Evolutionary conservation across 306 rosid genomes (phyloP).

Genomic region (Dalbergia oliveri): DNA sequence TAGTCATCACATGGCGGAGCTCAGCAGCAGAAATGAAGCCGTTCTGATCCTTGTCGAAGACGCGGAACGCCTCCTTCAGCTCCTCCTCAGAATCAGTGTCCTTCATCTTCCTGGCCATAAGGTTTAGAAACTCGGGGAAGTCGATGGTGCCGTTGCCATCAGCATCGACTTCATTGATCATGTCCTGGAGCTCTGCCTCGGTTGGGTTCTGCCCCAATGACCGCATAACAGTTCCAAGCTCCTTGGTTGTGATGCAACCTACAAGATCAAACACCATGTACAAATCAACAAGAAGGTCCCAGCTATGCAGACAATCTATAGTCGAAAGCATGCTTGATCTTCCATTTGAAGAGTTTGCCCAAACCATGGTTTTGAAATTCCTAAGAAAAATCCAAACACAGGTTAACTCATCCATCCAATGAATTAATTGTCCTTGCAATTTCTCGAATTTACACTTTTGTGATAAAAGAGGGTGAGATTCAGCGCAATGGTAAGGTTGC

Average conservation of each 20-base stretch:
- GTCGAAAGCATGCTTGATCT: not conserved
- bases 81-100: slow-evolving; percentile 94
- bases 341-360: not conserved
- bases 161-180: slow-evolving; percentile 89
- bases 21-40: slow-evolving; percentile 95
- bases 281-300: slow-evolving; percentile 1
- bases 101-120: slow-evolving; percentile 94
- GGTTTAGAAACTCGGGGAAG: slow-evolving; percentile 87
- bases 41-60: slow-evolving; percentile 89
- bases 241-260: slow-evolving; percentile 94
- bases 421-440: not conserved
- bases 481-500: too few relatives aligned
- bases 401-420: not conserved
- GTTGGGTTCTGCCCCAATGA: slow-evolving; percentile 94
- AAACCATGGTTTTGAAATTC: not conserved
- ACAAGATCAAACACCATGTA: slow-evolving; percentile 1
- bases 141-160: slow-evolving; percentile 91
- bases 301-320: not conserved
- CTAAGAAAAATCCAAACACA: not conserved
- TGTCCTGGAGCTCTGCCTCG: slow-evolving; percentile 93
- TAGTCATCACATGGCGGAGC: slow-evolving; percentile 93
- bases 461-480: too few relatives aligned
- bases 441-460: too few relatives aligned
- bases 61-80: slow-evolving; percentile 87
- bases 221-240: slow-evolving; percentile 91